Evolutionary conservation across 805 yeast genomes (phyloP), one percentile per base, ranked within the genome.

Genomic region (Diddensiella caesifluorescens): DNA sequence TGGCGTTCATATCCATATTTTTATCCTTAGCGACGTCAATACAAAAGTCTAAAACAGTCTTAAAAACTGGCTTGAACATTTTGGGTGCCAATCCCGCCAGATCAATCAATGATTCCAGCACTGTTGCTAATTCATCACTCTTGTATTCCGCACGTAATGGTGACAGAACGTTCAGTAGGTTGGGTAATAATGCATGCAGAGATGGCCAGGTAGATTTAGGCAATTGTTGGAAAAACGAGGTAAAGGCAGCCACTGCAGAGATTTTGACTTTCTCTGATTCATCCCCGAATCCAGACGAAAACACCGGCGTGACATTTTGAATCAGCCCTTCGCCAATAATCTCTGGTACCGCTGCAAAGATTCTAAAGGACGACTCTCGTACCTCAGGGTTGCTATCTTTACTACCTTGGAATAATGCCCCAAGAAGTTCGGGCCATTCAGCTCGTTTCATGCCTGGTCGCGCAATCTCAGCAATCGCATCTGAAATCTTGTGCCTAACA

Each of bases 31-130:
- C 75, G 23, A 92, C 90, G 12, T 79, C 75, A n/a, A 87, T 74
- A 55, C 92, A 79, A 56, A 92, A 92, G 48, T 84, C 83, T 38
- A 88, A 77, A 33, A 92, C 79, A n/a, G 86, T 81, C 38, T 82
- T 80, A 61, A 92, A 90, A 86, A 90, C 84, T 32, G 87, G 87
- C 57, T 75, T 77, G 69, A 92, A 92, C 78, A 92, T 77, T 59
- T 89, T 90, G 41, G 98, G 97, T 5, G 97, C 97, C 46, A 89
- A 67, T 49, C 83, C 90, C 6, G 89, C 96, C 46, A 92, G 73
- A 53, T 92, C 97, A 42, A 89, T 87, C 52, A 92, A 69, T 5
- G 88, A 75, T 62, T 88, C 95, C 51, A 92, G 74, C n/a, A 89
- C 95, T 4, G 87, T 73, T 1, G 95, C 81, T 49, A 92, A 73